Base-by-base conservation (phyloP, 805 yeast species). In the Spathaspora gorwiae region DNA sequence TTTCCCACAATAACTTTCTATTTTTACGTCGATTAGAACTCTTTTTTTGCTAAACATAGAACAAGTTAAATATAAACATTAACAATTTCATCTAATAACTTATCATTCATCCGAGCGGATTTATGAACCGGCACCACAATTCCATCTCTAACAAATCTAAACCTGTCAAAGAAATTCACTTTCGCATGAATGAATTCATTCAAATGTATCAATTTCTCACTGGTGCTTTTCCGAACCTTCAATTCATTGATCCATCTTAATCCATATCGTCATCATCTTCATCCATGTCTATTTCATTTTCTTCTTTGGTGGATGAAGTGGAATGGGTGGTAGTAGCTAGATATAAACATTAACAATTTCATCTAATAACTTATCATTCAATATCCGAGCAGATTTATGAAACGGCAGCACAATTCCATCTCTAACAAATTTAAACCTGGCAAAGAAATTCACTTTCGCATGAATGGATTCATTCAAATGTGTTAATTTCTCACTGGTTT, bases 161-260 rank as follows among this genome's bases (percentile, higher is more conserved):
- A 41, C 24, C 34, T 39, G 11, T 14, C 33, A 11, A 24, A 13
- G 19, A 15, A 40, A 6, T 13, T 34, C 13, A 12, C 35, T 39
- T 30, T 30, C 37, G 9, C 3, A 35, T 35, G 26, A n/a, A 19
- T n/a, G 10, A 9, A 12, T 33, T n/a, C 11, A 9, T n/a, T 14
- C 30, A 39, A 30, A 29, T 39, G 15, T n/a, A 30, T 14, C 7
- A 48, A 24, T 19, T 38, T 35, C 32, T 34, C 36, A 37, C 46
- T 44, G 6, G 50, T 42, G 33, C n/a, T 39, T 40, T 8, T 6
- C 13, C 9, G n/a, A n/a, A 26, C 29, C 26, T 26, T 7, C 19
- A 38, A 27, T 45, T 52, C 55, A 40, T 37, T 19, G 56, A 41
- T 31, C 49, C 60, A 33, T 56, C 59, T 26, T 51, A 47, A 10